Conservation (phyloP, 192 early-diverging fungal genomes). For the Helicostylum pulchrum region DNA sequence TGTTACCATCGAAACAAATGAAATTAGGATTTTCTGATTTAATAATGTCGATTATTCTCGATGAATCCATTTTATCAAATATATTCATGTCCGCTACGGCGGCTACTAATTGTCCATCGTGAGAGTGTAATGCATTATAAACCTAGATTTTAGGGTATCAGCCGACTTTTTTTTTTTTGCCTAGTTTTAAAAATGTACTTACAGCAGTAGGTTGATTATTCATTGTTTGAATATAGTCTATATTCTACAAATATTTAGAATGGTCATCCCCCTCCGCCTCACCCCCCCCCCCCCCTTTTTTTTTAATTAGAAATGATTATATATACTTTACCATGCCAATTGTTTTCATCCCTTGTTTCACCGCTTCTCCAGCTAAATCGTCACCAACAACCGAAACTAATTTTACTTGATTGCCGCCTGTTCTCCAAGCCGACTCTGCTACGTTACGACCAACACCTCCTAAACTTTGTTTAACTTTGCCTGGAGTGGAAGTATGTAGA, state of each 20-base stretch:
- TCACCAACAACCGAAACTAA: constrained; percentile 71
- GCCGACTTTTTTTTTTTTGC: neutral
- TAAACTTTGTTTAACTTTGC: constrained; percentile 56
- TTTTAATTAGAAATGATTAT: neutral
- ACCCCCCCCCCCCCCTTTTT: too few species aligned
- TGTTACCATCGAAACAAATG: constrained; percentile 76
- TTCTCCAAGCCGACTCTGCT: constrained; percentile 70
- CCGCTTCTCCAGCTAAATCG: constrained; percentile 60
- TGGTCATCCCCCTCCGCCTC: neutral
- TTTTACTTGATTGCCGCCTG: constrained; percentile 53
- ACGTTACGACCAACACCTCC: constrained; percentile 96
- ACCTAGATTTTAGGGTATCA: constrained; percentile 17
- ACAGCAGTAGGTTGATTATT: constrained; percentile 52
- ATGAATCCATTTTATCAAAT: constrained; percentile 49
- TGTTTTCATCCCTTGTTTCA: constrained; percentile 50
- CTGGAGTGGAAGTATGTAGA: constrained; percentile 69
- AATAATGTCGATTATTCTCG: constrained; percentile 32
- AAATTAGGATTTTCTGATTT: constrained; percentile 41
- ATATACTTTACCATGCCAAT: constrained; percentile 56
- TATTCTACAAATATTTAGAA: constrained; percentile 19
- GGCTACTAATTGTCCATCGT: constrained; percentile 65
- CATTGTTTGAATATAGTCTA: constrained; percentile 29
- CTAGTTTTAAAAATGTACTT: constrained; percentile 8
- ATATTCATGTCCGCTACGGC: constrained; percentile 95
- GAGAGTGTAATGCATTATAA: constrained; percentile 76